Evolutionary conservation across 768 basidiomycete species (phyloP), one percentile per base, ranked within the genome.

Genomic region (Mrakia hoshinonis): DNA sequence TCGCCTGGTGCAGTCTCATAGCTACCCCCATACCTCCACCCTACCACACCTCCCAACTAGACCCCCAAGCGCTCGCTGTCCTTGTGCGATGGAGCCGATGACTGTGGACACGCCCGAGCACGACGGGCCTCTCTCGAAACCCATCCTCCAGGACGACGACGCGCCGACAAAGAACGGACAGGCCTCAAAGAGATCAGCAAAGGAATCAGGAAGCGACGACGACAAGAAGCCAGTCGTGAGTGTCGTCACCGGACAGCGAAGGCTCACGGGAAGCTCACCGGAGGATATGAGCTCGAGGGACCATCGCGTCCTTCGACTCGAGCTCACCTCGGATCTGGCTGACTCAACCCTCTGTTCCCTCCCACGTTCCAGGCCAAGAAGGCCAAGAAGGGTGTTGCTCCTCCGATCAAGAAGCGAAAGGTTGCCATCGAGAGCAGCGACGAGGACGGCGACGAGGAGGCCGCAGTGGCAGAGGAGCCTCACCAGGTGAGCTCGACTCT

Each of bases 381-480:
- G 67, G 26, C 38, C 38, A 73, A 73, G 54, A 73, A 69, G 34
- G 1, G 0, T 20, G 52, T 49, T 7, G 66, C 46, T 12, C 72
- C 72, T 52, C 72, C 72, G 0, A 54, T 73, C 67, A 67, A 68
- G 47, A 73, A 73, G 66, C 58, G 72, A 10, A 63, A 63, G 61
- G 54, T 60, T 22, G 72, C 72, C 46, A 73, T 73, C 31, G 60
- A 68, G 49, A 54, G 49, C 24, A 48, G 48, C 20, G 72, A 73
- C 20, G 58, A 62, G 20, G 71, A 73, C 12, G 55, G 67, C 29
- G 61, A 38, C 36, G 66, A 36, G 5, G 67, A 67, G 6, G 49
- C 10, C 12, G 18, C 60, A 12, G 38, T 52, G 48, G 62, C 51
- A 26, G 60, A 51, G 10, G 47, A 29, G 22, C 48, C 36, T 4